Evolutionary conservation across 2,329 filamentous ascomycete species (phyloP).

Genomic region (Herpotrichia juniperi): DNA sequence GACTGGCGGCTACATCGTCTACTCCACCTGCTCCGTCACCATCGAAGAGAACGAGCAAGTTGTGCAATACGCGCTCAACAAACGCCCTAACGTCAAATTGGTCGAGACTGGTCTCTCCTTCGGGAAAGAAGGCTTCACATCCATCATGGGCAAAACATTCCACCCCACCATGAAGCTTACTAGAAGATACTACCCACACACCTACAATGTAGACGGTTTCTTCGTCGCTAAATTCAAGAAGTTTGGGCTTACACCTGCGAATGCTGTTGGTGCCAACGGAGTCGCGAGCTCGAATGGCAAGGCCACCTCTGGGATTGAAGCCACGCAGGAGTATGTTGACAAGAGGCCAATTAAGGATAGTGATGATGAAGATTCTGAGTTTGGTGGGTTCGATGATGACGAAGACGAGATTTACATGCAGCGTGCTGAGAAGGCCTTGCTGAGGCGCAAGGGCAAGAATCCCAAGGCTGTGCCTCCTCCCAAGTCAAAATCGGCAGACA

Average conservation of each 20-base stretch:
- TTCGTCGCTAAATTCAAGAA: slow-evolving; percentile 99
- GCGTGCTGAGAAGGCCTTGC: slow-evolving; percentile 48
- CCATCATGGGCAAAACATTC: slow-evolving; percentile 90
- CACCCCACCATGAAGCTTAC: slow-evolving; percentile 77
- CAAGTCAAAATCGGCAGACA: slow-evolving; percentile 12
- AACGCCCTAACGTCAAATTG: slow-evolving; percentile 90
- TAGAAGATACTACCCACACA: slow-evolving; percentile 43
- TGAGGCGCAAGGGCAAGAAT: slow-evolving; percentile 56
- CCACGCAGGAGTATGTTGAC: slow-evolving; percentile 61
- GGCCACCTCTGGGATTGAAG: slow-evolving; percentile 50
- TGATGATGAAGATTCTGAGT: slow-evolving; percentile 47
- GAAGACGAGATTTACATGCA: slow-evolving; percentile 57
- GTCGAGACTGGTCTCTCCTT: slow-evolving; percentile 91
- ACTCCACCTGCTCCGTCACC: slow-evolving; percentile 94
- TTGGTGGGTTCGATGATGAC: slow-evolving; percentile 59
- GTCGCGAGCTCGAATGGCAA: slow-evolving; percentile 43
- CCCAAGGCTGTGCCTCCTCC: slow-evolving; percentile 43
- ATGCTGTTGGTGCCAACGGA: slow-evolving; percentile 50
- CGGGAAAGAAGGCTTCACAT: slow-evolving; percentile 90
- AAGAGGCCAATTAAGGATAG: slow-evolving; percentile 68
- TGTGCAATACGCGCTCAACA: slow-evolving; percentile 88
- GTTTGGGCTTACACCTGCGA: slow-evolving; percentile 74
- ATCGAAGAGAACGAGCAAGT: slow-evolving; percentile 94
- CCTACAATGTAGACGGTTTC: slow-evolving; percentile 81
- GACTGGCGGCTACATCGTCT: slow-evolving; percentile 93